Evolutionary conservation across 352 stramenopile species (phyloP).

Genomic region (Peronospora farinosa): DNA sequence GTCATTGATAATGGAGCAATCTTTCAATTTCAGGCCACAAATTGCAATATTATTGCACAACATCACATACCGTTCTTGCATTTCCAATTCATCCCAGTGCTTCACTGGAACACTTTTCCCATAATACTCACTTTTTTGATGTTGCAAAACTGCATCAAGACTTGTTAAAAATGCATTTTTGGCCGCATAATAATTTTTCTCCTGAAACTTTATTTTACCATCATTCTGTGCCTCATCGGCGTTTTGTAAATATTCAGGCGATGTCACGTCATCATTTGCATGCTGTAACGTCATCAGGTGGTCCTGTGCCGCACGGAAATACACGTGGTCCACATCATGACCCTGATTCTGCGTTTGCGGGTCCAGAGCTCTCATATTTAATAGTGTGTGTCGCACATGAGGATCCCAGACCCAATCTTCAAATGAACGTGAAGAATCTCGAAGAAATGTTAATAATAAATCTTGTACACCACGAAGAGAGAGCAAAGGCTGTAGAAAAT

Average conservation of each 20-base stretch:
- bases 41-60: slow-evolving; percentile 74
- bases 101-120: slow-evolving; percentile 24
- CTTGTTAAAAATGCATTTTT: slow-evolving; percentile 63
- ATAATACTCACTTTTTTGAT: slow-evolving; percentile 48
- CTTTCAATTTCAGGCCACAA: slow-evolving; percentile 64
- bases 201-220: slow-evolving; percentile 61
- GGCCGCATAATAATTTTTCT: slow-evolving; percentile 55
- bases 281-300: slow-evolving; percentile 17
- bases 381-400: slow-evolving; percentile 45
- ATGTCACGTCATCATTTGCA: slow-evolving; percentile 14
- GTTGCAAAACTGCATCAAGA: slow-evolving; percentile 31
- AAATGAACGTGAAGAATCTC: slow-evolving; percentile 49
- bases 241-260: slow-evolving; percentile 26
- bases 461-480: slow-evolving; percentile 56
- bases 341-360: slow-evolving; percentile 14
- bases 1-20: slow-evolving; percentile 44
- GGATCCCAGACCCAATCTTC: slow-evolving; percentile 77
- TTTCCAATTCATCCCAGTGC: slow-evolving; percentile 39
- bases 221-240: slow-evolving; percentile 47
- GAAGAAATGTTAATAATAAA: slow-evolving; percentile 63
- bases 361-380: slow-evolving; percentile 32
- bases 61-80: slow-evolving; percentile 48
- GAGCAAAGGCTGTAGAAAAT: slow-evolving; percentile 53
- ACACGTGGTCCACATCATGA: slow-evolving; percentile 41
- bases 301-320: slow-evolving; percentile 29